phyloP scores from a whole-genome alignment of 257 asterid genomes.

The Scutellaria barbata region DNA sequence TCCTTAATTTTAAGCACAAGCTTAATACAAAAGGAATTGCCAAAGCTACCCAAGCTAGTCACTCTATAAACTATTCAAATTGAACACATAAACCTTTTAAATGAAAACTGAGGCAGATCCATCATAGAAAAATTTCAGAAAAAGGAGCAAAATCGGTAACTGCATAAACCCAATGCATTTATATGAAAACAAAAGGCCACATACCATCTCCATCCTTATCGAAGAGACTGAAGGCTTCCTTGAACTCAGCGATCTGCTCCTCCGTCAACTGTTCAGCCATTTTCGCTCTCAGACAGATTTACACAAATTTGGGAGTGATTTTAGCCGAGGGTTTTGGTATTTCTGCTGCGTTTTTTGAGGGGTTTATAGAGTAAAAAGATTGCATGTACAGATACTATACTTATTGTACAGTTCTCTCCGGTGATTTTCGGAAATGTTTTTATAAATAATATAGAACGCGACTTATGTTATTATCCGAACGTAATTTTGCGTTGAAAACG shows the following conservation, averaged over 20 bases:
- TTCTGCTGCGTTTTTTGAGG: not conserved
- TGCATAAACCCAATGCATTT: not conserved
- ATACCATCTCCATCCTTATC: conserved; percentile 42
- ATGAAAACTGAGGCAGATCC: too few relatives aligned
- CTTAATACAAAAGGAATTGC: not conserved
- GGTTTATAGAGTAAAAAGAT: conserved; percentile 22
- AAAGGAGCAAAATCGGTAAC: not conserved
- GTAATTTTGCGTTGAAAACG: not conserved
- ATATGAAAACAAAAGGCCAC: not conserved
- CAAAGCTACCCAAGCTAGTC: not conserved
- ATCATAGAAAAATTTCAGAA: too few relatives aligned
- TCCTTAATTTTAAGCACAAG: not conserved
- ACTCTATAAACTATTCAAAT: too few relatives aligned
- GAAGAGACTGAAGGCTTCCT: conserved; percentile 42
- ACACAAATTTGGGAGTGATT: not conserved
- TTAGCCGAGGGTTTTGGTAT: conserved; percentile 10
- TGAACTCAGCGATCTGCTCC: conserved; percentile 43
- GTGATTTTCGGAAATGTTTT: not conserved
- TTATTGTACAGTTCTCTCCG: not conserved
- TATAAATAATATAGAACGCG: not conserved
- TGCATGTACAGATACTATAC: not conserved
- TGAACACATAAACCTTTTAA: too few relatives aligned
- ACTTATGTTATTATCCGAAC: not conserved
- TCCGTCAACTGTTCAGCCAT: conserved; percentile 40
- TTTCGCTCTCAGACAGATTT: not conserved